phyloP scores from a whole-genome alignment of 2,329 filamentous ascomycete species.

The Gaeumannomyces sp. region DNA sequence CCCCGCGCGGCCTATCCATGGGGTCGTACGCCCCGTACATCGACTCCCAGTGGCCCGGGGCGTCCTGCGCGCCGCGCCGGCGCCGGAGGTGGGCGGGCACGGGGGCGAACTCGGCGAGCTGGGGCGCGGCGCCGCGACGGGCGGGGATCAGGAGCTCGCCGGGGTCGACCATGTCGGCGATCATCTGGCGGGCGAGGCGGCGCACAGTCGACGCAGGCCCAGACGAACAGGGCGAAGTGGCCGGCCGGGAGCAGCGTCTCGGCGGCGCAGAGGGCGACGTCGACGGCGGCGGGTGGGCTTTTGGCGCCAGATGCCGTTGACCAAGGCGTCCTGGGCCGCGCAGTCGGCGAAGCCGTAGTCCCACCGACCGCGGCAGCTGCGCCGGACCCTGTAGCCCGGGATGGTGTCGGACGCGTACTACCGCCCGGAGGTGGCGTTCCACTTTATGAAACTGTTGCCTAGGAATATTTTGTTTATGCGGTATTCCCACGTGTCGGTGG shows the following conservation, averaged over 20 bases:
- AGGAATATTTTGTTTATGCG: conserved; percentile 1
- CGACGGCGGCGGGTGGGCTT: conserved; percentile 1
- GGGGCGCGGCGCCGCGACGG: no score
- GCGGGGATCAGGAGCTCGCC: background rate
- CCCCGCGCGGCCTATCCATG: background rate
- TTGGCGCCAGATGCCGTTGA: conserved; percentile 13
- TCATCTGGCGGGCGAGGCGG: background rate
- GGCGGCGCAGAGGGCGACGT: conserved; percentile 16
- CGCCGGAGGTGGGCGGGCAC: background rate
- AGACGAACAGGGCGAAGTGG: conserved; percentile 24
- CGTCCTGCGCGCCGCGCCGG: background rate
- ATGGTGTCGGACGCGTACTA: background rate
- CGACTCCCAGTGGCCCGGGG: conserved; percentile 1
- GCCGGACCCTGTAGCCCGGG: conserved; percentile 3
- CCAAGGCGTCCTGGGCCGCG: conserved; percentile 14
- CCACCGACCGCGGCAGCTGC: conserved; percentile 12
- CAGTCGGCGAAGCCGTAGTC: conserved; percentile 10
- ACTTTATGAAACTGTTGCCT: background rate
- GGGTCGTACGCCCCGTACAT: background rate
- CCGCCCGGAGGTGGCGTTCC: conserved; percentile 4
- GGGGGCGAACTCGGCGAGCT: background rate
- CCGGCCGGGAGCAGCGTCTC: conserved; percentile 39
- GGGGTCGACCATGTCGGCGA: background rate
- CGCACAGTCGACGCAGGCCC: conserved; percentile 16
- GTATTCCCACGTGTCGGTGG: conserved; percentile 14